Evolutionary conservation across 345 rosid species (phyloP).

Genomic region (Pistacia integerrima): DNA sequence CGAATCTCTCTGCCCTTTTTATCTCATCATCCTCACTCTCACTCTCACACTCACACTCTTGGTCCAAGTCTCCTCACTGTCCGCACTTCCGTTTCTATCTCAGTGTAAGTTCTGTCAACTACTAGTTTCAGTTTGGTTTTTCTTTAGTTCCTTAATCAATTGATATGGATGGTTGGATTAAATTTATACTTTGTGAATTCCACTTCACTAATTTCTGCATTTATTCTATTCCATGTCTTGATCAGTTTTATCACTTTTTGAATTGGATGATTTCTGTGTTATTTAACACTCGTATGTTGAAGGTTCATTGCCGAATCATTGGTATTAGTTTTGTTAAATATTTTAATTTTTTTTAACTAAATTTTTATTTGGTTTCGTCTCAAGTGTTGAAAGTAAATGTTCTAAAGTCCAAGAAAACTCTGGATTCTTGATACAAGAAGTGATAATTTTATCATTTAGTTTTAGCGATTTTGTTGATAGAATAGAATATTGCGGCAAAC

Average conservation of each 20-base stretch:
- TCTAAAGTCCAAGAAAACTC: not conserved
- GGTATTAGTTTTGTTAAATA: not conserved
- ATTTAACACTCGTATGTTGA: not conserved
- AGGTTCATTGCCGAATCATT: not conserved
- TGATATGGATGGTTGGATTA: not conserved
- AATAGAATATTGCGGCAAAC: not conserved
- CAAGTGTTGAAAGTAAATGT: not conserved
- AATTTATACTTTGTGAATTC: not conserved
- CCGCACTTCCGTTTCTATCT: conserved; percentile 16
- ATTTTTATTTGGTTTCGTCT: not conserved
- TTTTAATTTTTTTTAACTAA: not conserved
- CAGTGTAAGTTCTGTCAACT: conserved; percentile 32
- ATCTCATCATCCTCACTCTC: conserved; percentile 5
- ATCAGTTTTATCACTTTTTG: not conserved
- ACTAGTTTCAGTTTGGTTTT: not conserved
- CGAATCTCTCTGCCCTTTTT: conserved; percentile 8
- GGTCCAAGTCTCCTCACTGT: not conserved
- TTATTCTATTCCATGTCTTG: not conserved
- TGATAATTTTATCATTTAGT: not conserved
- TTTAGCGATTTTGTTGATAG: not conserved
- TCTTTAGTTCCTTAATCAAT: not conserved
- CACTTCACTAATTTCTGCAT: not conserved
- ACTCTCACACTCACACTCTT: conserved; percentile 17
- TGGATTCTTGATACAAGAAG: not conserved
- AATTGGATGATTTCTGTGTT: not conserved